phyloP scores from a whole-genome alignment of 176 grass and related monocot species.

The Poa annua region DNA sequence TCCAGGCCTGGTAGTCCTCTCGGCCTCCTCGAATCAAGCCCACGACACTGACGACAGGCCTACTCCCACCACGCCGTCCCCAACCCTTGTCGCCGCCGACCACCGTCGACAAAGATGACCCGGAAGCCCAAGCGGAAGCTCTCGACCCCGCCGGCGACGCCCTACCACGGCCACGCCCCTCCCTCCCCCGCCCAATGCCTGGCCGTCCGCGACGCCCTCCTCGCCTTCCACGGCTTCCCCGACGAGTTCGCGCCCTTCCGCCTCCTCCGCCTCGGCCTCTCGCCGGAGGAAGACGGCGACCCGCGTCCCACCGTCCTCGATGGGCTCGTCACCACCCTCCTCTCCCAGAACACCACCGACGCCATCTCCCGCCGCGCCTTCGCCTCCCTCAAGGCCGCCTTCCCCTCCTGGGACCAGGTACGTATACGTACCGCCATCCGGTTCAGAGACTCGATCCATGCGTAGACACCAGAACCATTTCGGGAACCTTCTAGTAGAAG shows the following conservation, averaged over 20 bases:
- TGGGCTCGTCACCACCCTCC: constrained; percentile 74
- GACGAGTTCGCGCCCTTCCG: constrained; percentile 79
- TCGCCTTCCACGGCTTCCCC: constrained; percentile 80
- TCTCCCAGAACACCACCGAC: constrained; percentile 94
- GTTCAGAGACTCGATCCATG: neutral
- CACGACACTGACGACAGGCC: neutral
- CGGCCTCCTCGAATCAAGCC: neutral
- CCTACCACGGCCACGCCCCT: constrained; percentile 49
- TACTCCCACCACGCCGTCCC: neutral
- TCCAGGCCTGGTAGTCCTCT: neutral
- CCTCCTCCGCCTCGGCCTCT: constrained; percentile 36
- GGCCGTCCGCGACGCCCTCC: constrained; percentile 71
- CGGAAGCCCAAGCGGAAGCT: constrained; percentile 63
- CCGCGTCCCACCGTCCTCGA: constrained; percentile 57
- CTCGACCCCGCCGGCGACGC: constrained; percentile 30
- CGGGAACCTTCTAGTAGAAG: constrained; percentile 16
- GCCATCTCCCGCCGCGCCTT: constrained; percentile 80
- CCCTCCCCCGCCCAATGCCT: constrained; percentile 71
- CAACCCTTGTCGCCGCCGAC: constrained; percentile 17
- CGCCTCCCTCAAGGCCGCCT: constrained; percentile 66
- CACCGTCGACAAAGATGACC: constrained; percentile 49
- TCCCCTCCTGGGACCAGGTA: constrained; percentile 81
- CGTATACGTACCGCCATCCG: neutral
- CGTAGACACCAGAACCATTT: neutral
- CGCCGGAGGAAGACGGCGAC: neutral